Base-by-base conservation (phyloP, 2,329 filamentous ascomycete genomes). In the Hirsutella thompsonii region DNA sequence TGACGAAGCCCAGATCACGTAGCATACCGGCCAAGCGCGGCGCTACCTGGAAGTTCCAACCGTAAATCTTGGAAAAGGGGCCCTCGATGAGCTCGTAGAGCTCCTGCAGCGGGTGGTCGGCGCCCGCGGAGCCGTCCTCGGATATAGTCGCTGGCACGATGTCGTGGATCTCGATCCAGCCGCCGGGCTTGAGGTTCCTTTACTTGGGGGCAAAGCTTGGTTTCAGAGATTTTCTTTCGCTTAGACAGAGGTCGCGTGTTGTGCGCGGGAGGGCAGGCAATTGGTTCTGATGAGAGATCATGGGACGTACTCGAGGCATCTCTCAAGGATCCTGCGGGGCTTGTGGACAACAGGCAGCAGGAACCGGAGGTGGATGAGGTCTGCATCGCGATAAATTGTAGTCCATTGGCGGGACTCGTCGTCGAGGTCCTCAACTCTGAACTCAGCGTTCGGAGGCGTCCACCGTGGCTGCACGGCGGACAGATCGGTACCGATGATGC, bases 361-460 rank as follows among this genome's bases (percentile, higher is more conserved):
- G 19, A 70, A 63, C 37, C 74, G 63, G 19, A 66, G 54, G 49
- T 77, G 72, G 36, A 79, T 68, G 42, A 70, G 67, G 49, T 78
- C 73, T 46, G 74, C 53, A 35, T 55, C 48, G 20, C 44, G 43
- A 39, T 64, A 64, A 14, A 60, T 59, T 20, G 45, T 58, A 3
- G 56, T 58, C 58, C 58, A 60, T 8, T 54, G 52, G 8, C 55
- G 57, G 41, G 50, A 52, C 19, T 60, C 55, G 41, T 61, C 58
- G 41, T 62, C 59, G 9, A 62, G 50, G 34, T 61, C 59, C 37
- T 62, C 59, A 18, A 61, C 57, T 16, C 65, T 48, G 67, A 62
- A 79, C 36, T 67, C 64, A 28, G 76, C 62, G 47, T 80, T 80
- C 11, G 72, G 70, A 3, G 75, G 74, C 6, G 74, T 67, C 53